A percentile compares a stretch with the other conserved stretches of the same genome.
These are phyloP conservation scores for Tinospora cordifolia DNA, from an alignment of 164 flowering plant species.

Conservation along the genomic window DNA sequence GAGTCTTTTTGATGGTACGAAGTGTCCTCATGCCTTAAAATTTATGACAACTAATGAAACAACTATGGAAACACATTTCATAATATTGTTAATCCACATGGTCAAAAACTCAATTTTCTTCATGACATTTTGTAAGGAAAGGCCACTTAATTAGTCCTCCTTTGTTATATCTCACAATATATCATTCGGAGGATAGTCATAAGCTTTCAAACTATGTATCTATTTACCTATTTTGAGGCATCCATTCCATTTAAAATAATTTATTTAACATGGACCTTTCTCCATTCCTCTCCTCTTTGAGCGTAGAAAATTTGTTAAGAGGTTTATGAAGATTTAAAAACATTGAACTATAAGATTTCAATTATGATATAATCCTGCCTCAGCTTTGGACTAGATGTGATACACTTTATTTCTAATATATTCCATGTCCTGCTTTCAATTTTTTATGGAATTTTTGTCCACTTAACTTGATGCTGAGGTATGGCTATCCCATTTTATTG, in stretches of 20 bases:
- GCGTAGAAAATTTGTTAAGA: constrained; percentile 61
- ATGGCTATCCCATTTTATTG: too few relatives aligned
- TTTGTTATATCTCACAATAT: too few relatives aligned
- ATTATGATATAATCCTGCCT: constrained; percentile 46
- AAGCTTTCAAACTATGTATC: constrained; percentile 58
- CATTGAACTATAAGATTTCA: constrained; percentile 72
- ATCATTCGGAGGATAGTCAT: too few relatives aligned
- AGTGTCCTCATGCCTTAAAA: too few relatives aligned
- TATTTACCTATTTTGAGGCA: neutral
- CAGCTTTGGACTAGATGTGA: constrained; percentile 9
- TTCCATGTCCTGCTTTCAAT: neutral
- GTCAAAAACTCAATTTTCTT: too few relatives aligned
- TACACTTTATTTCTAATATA: neutral
- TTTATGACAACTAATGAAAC: too few relatives aligned
- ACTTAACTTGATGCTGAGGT: neutral
- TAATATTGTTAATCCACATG: too few relatives aligned
- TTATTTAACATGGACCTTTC: neutral
- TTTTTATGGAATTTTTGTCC: neutral
- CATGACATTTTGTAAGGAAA: too few relatives aligned
- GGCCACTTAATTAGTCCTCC: too few relatives aligned
- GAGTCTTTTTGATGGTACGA: too few relatives aligned
- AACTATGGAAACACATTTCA: too few relatives aligned
- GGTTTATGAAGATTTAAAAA: constrained; percentile 75
- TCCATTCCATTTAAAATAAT: neutral
- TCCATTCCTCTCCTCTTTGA: neutral